Evolutionary conservation across 164 flowering plant species (phyloP).

Genomic region (Tetrastigma voinierianum): DNA sequence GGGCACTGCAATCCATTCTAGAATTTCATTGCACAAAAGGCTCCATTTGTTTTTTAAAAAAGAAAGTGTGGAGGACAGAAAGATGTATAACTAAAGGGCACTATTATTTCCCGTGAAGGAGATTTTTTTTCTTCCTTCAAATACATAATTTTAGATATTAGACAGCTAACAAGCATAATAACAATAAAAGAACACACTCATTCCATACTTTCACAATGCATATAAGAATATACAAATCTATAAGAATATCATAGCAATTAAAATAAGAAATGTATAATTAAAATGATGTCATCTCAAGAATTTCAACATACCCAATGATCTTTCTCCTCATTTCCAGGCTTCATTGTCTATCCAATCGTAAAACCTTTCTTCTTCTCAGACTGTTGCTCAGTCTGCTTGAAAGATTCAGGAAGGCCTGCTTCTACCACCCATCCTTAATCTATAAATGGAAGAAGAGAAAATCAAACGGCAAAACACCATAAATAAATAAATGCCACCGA

Average conservation of each 20-base stretch:
- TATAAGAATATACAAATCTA: neutral
- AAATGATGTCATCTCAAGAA: neutral
- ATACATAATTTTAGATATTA: too few species aligned
- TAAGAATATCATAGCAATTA: neutral
- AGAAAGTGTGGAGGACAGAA: too few species aligned
- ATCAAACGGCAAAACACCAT: neutral
- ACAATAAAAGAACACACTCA: neutral
- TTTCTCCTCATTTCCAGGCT: conserved; percentile 90
- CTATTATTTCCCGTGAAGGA: too few species aligned
- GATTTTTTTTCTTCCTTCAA: too few species aligned
- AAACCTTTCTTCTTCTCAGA: conserved; percentile 82
- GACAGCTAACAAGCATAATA: neutral
- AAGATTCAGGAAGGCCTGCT: conserved; percentile 50
- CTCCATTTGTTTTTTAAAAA: too few species aligned
- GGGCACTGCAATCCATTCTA: too few species aligned
- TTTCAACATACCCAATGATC: conserved; percentile 83
- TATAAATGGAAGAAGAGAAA: conserved; percentile 14
- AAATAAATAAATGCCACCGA: too few species aligned
- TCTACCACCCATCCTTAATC: conserved; percentile 90
- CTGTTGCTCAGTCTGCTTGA: conserved; percentile 53
- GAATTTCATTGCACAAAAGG: too few species aligned
- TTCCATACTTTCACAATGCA: neutral
- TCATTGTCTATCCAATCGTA: conserved; percentile 82
- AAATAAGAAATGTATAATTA: neutral
- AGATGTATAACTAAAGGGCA: too few species aligned